phyloP scores from a whole-genome alignment of 495 filamentous ascomycete species.

The Talaromyces wortmannii region DNA sequence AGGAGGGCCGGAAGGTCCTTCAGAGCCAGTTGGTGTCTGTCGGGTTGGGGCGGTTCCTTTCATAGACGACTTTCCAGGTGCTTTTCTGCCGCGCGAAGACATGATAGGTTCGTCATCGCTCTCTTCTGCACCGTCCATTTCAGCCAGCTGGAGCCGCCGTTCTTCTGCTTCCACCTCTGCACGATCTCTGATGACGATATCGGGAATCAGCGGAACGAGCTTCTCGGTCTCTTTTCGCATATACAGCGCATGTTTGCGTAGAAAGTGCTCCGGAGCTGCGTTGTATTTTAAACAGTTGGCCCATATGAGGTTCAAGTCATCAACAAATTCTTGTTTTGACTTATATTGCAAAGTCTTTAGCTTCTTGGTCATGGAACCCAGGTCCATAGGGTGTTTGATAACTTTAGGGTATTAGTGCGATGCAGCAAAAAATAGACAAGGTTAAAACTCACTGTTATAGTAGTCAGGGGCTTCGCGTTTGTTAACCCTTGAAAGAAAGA shows the following conservation, averaged over 20 bases:
- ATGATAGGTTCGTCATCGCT: slow-evolving; percentile 98
- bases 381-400: slow-evolving; percentile 97
- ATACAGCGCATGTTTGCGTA: slow-evolving; percentile 88
- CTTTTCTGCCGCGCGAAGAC: slow-evolving; percentile 89
- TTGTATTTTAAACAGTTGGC: slow-evolving; percentile 95
- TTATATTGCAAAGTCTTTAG: slow-evolving; percentile 81
- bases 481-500: slow-evolving; percentile 87
- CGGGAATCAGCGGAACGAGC: slow-evolving; percentile 88
- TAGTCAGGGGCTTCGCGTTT: slow-evolving; percentile 97
- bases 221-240: slow-evolving; percentile 98
- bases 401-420: slow-evolving; percentile 40
- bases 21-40: slow-evolving; percentile 58
- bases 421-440: not conserved
- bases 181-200: slow-evolving; percentile 79
- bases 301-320: slow-evolving; percentile 93
- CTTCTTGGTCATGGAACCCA: slow-evolving; percentile 97
- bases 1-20: slow-evolving; percentile 62
- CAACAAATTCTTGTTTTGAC: slow-evolving; percentile 91
- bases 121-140: slow-evolving; percentile 78
- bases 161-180: slow-evolving; percentile 97
- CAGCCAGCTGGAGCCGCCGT: slow-evolving; percentile 65
- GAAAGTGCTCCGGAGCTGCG: slow-evolving; percentile 74
- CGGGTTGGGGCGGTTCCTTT: slow-evolving; percentile 70
- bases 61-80: slow-evolving; percentile 70
- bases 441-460: slow-evolving; percentile 58